Conservation (phyloP, 805 yeast species). For the Yamadazyma paraphyllophila region DNA sequence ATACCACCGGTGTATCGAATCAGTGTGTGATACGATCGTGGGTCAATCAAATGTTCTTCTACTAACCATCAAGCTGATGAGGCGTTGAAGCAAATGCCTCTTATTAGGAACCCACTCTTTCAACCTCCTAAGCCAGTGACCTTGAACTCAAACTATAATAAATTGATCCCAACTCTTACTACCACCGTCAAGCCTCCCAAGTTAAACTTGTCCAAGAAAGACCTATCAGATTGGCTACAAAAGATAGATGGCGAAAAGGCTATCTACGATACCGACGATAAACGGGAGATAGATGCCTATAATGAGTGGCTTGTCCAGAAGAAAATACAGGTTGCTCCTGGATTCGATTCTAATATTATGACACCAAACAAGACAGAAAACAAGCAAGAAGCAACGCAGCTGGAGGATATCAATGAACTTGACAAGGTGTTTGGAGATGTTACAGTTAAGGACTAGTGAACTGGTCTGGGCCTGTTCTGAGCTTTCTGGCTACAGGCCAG, state of each 20-base stretch:
- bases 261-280: constrained; percentile 6
- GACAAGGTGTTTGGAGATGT: constrained; percentile 28
- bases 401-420: constrained; percentile 21
- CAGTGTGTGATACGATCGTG: neutral
- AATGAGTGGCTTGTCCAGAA: constrained; percentile 30
- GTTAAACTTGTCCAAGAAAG: constrained; percentile 24
- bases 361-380: constrained; percentile 10
- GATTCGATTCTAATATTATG: constrained; percentile 34
- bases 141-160: constrained; percentile 47
- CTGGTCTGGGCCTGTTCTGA: too few relatives aligned
- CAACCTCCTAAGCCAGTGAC: constrained; percentile 57
- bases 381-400: constrained; percentile 1
- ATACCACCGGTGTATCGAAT: neutral
- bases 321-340: constrained; percentile 40
- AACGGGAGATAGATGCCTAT: constrained; percentile 14
- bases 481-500: too few relatives aligned
- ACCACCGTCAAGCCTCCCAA: constrained; percentile 38
- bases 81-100: constrained; percentile 51
- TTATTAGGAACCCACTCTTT: constrained; percentile 50
- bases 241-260: constrained; percentile 19
- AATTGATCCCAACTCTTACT: constrained; percentile 33
- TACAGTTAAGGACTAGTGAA: neutral
- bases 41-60: too few relatives aligned
- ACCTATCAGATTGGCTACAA: constrained; percentile 27
- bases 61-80: constrained; percentile 39